Evolutionary conservation across 768 basidiomycete species (phyloP).

Genomic region (Amanita muscaria): DNA sequence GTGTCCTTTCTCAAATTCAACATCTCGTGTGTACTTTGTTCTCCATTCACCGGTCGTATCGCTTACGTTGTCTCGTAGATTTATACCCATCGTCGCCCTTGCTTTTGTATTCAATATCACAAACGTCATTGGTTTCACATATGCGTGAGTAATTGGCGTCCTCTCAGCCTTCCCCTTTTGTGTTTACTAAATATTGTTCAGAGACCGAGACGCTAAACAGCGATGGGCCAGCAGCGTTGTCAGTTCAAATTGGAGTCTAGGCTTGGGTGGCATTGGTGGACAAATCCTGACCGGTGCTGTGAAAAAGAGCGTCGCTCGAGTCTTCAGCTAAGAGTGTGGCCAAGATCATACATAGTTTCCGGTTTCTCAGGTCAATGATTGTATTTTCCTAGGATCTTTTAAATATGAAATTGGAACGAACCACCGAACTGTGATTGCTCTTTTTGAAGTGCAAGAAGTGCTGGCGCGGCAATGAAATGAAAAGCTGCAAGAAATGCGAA

Average conservation of each 20-base stretch:
- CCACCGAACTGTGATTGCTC: no score
- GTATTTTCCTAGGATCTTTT: no score
- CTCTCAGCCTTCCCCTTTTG: neutral
- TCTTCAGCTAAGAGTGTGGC: conserved; percentile 51
- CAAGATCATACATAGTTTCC: neutral
- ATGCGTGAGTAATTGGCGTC: conserved; percentile 65
- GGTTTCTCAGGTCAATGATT: no score
- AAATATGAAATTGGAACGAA: no score
- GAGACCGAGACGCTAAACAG: conserved; percentile 89
- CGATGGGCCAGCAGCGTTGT: conserved; percentile 77
- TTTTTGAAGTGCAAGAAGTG: no score
- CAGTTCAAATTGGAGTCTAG: conserved; percentile 62
- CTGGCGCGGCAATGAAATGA: conserved; percentile 4
- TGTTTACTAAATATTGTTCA: conserved; percentile 20
- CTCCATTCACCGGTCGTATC: neutral
- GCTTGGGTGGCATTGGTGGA: conserved; percentile 76
- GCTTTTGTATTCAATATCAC: conserved; percentile 95
- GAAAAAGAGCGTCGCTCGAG: conserved; percentile 68
- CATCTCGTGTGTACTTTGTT: conserved; percentile 5
- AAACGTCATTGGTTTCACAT: conserved; percentile 95
- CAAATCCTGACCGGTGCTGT: conserved; percentile 77
- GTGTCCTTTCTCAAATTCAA: conserved; percentile 79
- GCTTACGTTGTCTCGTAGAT: conserved; percentile 37
- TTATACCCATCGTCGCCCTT: conserved; percentile 88
- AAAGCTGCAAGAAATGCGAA: neutral